Conservation (phyloP, 2,329 filamentous ascomycete genomes). For the Tolypocladium capitatum region DNA sequence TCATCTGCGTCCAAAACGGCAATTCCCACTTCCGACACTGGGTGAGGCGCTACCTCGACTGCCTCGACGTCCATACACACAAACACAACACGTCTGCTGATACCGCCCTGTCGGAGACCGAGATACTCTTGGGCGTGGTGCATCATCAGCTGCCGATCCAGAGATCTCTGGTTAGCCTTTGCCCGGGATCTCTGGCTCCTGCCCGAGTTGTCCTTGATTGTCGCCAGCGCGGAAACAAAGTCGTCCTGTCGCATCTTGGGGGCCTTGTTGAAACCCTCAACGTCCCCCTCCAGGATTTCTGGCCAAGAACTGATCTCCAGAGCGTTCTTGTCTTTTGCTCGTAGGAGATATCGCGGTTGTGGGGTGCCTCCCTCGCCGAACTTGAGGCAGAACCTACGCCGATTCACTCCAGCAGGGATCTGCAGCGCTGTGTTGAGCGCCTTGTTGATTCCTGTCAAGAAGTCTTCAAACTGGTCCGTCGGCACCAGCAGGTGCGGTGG, state of each 20-base stretch:
- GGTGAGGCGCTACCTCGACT: slow-evolving; percentile 51
- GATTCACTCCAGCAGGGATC: slow-evolving; percentile 40
- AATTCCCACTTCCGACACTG: slow-evolving; percentile 77
- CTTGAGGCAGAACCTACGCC: slow-evolving; percentile 42
- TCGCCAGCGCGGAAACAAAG: neutral
- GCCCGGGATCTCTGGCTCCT: slow-evolving; percentile 12
- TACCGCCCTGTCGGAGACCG: slow-evolving; percentile 32
- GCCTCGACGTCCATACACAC: slow-evolving; percentile 74
- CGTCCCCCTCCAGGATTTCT: slow-evolving; percentile 21
- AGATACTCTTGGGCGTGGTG: slow-evolving; percentile 57
- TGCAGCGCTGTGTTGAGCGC: slow-evolving; percentile 38
- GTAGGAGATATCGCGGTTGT: slow-evolving; percentile 55
- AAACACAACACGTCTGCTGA: slow-evolving; percentile 36
- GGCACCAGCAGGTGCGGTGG: slow-evolving; percentile 55
- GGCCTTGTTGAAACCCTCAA: slow-evolving; percentile 16
- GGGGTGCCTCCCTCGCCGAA: slow-evolving; percentile 50
- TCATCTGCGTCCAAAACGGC: slow-evolving; percentile 61
- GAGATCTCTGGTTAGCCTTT: slow-evolving; percentile 33
- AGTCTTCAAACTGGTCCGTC: slow-evolving; percentile 47
- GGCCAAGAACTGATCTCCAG: slow-evolving; percentile 18
- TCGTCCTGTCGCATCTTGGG: slow-evolving; percentile 1
- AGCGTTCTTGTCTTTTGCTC: slow-evolving; percentile 29
- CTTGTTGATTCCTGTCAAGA: slow-evolving; percentile 53
- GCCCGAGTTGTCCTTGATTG: neutral
- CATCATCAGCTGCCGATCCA: slow-evolving; percentile 37